Base-by-base conservation (phyloP, 2,329 filamentous ascomycete genomes). In the Trematosphaeria pertusa region DNA sequence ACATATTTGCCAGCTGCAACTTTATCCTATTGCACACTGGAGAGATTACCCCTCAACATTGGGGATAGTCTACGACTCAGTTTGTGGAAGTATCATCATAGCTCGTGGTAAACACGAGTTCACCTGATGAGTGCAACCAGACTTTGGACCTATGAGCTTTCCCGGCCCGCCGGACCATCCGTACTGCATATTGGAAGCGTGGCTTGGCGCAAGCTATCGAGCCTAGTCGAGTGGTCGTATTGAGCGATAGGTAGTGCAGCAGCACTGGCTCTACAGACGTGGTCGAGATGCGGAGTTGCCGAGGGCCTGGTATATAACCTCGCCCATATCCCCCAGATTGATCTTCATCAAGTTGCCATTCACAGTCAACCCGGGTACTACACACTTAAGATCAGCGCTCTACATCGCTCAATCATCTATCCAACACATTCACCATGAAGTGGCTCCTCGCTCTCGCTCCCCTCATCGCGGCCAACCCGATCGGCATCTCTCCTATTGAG, bases 401-500 rank as follows among this genome's bases (percentile, higher is more conserved):
- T 52, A 43, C 48, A 54, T 53, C 48, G 20, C 35, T 48, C 46
- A 47, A 20, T 39, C 43, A 46, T 48, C 28, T 38, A 52, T 42
- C 47, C 46, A 49, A 48, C 34, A 54, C 41, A 48, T 50, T 61
- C 60, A 71, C 54, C 37, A 73, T 73, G 70, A 71, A 71, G 66
- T 71, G 65, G 63, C 61, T 70, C 48, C 41, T 62, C 47, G 62
- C 65, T 62, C 53, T 72, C 51, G 48, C 64, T 42, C 64, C 70
- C 18, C 46, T 71, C 37, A 66, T 59, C 34, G 63, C 64, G 52
- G 69, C 65, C 31, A 56, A 55, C 18, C 61, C 63, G 37, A 43
- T 45, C 22, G 54, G 51, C 24, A 37, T 58, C 14, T 57, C 59
- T 21, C 52, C 45, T 17, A 20, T 55, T 14, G 41, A 57, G 34